Conservation (phyloP, 140 eudicot genomes). For the Erigeron philadelphicus region DNA sequence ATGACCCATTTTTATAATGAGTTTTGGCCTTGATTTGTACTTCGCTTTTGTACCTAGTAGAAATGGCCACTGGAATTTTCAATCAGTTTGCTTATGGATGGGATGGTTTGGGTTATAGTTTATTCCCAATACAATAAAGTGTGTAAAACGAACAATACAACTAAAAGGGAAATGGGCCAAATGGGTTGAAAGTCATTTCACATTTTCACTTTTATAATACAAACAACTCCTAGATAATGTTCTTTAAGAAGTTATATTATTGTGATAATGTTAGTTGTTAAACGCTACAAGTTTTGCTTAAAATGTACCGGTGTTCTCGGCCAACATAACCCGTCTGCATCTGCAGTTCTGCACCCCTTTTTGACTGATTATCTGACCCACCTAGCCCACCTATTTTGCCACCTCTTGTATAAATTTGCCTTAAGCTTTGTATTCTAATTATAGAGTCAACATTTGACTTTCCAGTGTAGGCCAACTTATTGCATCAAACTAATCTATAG, state of each 20-base stretch:
- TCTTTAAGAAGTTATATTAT: not conserved
- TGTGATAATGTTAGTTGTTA: not conserved
- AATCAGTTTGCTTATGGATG: not conserved
- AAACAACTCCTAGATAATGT: not conserved
- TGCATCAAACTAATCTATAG: slow-evolving; percentile 4
- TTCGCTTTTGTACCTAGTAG: not conserved
- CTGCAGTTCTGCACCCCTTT: not conserved
- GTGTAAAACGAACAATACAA: not conserved
- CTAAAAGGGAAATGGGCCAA: not conserved
- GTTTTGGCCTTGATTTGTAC: not conserved
- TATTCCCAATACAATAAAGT: not conserved
- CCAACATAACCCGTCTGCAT: not conserved
- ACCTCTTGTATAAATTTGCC: not conserved
- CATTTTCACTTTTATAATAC: not conserved
- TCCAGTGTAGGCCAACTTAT: not conserved
- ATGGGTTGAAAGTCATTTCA: not conserved
- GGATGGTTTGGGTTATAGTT: not conserved
- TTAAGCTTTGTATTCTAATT: not conserved
- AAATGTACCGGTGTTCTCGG: not conserved
- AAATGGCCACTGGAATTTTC: not conserved
- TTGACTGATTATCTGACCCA: not conserved
- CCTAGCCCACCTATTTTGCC: not conserved
- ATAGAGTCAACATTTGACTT: slow-evolving; percentile 16
- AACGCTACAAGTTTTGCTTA: not conserved
- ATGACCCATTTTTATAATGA: not conserved